phyloP scores from a whole-genome alignment of 1,284 basidiomycete species.

The Trametes versicolor region DNA sequence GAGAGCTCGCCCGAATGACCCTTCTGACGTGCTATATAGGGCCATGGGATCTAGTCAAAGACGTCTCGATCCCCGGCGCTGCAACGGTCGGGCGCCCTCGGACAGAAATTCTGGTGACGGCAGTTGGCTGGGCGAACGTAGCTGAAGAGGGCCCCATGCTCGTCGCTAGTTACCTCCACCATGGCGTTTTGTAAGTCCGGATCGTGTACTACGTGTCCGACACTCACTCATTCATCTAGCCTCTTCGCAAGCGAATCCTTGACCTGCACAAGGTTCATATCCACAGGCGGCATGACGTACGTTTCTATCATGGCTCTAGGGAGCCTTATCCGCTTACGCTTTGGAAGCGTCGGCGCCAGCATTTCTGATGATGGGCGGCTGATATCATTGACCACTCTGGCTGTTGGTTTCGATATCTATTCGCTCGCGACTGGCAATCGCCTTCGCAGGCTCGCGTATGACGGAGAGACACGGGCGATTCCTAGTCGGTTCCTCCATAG shows the following conservation, averaged over 20 bases:
- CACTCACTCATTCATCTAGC: too few relatives aligned
- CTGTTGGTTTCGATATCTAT: not conserved
- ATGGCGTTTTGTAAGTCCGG: conserved; percentile 2
- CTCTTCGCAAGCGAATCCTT: not conserved
- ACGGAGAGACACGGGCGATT: not conserved
- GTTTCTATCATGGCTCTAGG: not conserved
- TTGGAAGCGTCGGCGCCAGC: not conserved
- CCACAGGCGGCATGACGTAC: not conserved
- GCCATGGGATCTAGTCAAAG: not conserved
- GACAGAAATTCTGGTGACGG: not conserved
- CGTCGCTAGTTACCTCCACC: not conserved
- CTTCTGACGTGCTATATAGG: not conserved
- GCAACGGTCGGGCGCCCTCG: too few relatives aligned
- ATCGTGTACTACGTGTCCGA: too few relatives aligned
- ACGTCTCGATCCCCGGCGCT: not conserved
- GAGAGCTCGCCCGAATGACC: not conserved
- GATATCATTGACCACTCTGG: not conserved
- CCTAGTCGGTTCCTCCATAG: not conserved
- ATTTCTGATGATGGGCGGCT: not conserved
- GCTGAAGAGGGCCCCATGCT: not conserved
- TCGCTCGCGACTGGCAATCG: not conserved
- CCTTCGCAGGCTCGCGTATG: not conserved
- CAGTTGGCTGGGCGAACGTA: not conserved
- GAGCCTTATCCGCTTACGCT: too few relatives aligned
- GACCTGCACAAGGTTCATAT: not conserved